Conservation (phyloP, 352 stramenopile genomes). For the Pythium phragmiticola region DNA sequence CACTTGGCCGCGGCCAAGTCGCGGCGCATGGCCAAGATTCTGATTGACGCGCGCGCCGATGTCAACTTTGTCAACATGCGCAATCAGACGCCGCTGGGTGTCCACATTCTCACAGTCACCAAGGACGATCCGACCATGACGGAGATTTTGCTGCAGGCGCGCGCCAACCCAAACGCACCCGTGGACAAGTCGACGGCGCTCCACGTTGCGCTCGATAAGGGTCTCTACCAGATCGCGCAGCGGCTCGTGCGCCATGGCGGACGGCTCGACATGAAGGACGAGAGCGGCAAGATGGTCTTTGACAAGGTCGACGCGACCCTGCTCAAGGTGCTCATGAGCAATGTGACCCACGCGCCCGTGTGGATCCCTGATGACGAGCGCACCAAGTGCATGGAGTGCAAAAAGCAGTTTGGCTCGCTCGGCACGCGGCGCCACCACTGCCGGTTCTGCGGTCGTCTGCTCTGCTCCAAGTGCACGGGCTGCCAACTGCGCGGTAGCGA, state of each 20-base stretch:
- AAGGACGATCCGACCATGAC: slow-evolving; percentile 74
- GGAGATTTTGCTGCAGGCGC: slow-evolving; percentile 80
- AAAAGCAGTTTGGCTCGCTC: slow-evolving; percentile 65
- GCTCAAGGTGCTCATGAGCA: slow-evolving; percentile 67
- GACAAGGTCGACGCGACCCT: slow-evolving; percentile 79
- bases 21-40: slow-evolving; percentile 76
- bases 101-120: slow-evolving; percentile 77
- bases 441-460: slow-evolving; percentile 78
- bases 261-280: slow-evolving; percentile 74
- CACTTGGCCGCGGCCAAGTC: slow-evolving; percentile 79
- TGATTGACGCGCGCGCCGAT: slow-evolving; percentile 70
- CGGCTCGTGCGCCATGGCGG: slow-evolving; percentile 79
- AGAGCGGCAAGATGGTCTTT: slow-evolving; percentile 76
- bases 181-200: slow-evolving; percentile 70
- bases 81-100: slow-evolving; percentile 67
- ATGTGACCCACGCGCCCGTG: slow-evolving; percentile 78
- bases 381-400: slow-evolving; percentile 78
- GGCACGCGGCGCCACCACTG: slow-evolving; percentile 79
- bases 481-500: slow-evolving; percentile 37
- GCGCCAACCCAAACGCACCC: slow-evolving; percentile 63
- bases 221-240: slow-evolving; percentile 70
- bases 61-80: slow-evolving; percentile 64
- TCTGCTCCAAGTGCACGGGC: slow-evolving; percentile 75
- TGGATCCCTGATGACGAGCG: slow-evolving; percentile 78
- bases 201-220: slow-evolving; percentile 71